A percentile compares a stretch with the other conserved stretches of the same genome.
phyloP scores from a whole-genome alignment of 305 asterid species.

The Fraxinus sp. region DNA sequence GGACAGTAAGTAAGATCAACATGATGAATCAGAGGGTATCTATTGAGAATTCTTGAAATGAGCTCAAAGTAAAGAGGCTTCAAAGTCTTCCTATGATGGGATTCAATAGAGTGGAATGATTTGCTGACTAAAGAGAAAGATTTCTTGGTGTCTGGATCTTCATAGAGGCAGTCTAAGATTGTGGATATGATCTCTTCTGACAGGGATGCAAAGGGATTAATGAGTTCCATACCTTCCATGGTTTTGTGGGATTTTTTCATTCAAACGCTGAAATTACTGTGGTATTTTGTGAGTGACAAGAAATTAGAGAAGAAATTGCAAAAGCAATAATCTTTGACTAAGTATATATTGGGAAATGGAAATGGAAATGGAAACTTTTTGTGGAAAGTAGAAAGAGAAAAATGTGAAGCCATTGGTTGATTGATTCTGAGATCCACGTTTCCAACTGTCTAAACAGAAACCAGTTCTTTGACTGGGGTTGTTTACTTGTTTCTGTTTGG shows the following conservation, averaged over 20 bases:
- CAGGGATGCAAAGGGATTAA: conserved; percentile 3
- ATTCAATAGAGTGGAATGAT: conserved; percentile 32
- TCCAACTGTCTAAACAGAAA: not conserved
- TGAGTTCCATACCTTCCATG: not conserved
- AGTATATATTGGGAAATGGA: not conserved
- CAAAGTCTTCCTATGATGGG: conserved; percentile 32
- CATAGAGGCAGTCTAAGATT: conserved; percentile 34
- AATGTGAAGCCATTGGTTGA: not conserved
- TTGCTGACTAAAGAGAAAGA: conserved; percentile 32
- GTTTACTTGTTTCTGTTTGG: not conserved
- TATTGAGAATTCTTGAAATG: conserved; percentile 5
- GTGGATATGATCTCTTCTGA: conserved; percentile 34
- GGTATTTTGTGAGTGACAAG: not conserved
- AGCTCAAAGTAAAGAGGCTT: conserved; percentile 28
- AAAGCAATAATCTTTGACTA: not conserved
- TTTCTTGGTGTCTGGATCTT: conserved; percentile 25
- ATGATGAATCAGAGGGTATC: conserved; percentile 25
- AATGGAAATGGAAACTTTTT: not conserved
- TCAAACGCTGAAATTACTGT: not conserved
- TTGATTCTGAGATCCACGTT: not conserved
- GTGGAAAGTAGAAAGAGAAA: not conserved
- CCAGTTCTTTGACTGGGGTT: not conserved
- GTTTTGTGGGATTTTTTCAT: not conserved
- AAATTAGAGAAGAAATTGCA: not conserved
- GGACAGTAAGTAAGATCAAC: conserved; percentile 37